A percentile compares a stretch with the other conserved stretches of the same genome.
Evolutionary conservation across 108 stramenopile species (phyloP).

Genomic region (Cylindrotheca closterium): DNA sequence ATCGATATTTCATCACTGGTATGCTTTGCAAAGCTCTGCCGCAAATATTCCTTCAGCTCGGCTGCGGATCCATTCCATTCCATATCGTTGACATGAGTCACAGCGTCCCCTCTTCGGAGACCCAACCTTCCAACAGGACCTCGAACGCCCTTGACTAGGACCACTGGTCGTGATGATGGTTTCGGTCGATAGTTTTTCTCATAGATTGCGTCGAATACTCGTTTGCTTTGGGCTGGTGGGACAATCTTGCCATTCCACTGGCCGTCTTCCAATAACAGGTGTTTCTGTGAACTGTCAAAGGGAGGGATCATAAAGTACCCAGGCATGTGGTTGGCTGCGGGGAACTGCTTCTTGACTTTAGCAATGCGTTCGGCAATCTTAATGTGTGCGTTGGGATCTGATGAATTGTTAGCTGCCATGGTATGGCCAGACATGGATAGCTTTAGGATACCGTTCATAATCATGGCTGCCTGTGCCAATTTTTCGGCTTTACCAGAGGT

Average conservation of each 20-base stretch:
- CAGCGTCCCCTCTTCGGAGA: constrained; percentile 73
- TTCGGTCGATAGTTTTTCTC: constrained; percentile 14
- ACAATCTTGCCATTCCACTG: constrained; percentile 67
- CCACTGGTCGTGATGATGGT: constrained; percentile 12
- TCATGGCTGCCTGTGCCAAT: constrained; percentile 72
- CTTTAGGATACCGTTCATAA: constrained; percentile 52
- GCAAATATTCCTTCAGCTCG: constrained; percentile 23
- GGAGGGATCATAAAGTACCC: constrained; percentile 34
- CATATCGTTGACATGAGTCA: constrained; percentile 74
- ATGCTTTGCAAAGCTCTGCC: constrained; percentile 4
- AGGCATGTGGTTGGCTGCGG: constrained; percentile 75
- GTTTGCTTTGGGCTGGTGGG: constrained; percentile 21
- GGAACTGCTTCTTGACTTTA: constrained; percentile 36
- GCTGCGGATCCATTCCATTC: constrained; percentile 32
- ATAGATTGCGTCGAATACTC: constrained; percentile 29
- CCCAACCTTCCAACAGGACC: constrained; percentile 69
- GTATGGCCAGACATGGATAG: constrained; percentile 22
- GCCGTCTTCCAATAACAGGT: constrained; percentile 54
- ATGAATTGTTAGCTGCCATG: not conserved
- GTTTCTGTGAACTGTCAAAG: constrained; percentile 21
- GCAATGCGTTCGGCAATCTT: constrained; percentile 16
- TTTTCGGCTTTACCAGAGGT: constrained; percentile 48
- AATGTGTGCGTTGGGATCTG: not conserved
- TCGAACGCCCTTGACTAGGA: constrained; percentile 22
- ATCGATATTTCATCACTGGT: constrained; percentile 18